Conservation (phyloP, 2,329 filamentous ascomycete genomes). For the Exophiala bonariae region DNA sequence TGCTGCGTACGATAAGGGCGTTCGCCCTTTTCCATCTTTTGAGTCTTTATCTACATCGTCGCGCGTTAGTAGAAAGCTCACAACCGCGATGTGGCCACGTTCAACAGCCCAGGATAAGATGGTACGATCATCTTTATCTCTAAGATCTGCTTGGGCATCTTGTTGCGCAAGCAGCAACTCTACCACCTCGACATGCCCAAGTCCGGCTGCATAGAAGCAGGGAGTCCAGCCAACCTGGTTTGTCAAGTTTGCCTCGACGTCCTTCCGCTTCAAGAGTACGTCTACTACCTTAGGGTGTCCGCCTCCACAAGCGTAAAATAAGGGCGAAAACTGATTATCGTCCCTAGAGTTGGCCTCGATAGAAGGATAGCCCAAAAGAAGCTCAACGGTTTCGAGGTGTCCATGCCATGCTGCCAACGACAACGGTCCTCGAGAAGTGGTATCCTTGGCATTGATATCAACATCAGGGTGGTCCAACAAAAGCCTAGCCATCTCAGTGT, state of each 20-base stretch:
- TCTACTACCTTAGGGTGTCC: too few species aligned
- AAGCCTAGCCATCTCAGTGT: slow-evolving; percentile 8
- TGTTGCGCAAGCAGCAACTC: slow-evolving; percentile 11
- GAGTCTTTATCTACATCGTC: too few species aligned
- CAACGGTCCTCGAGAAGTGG: background rate
- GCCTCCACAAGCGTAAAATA: too few species aligned
- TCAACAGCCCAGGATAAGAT: slow-evolving; percentile 8
- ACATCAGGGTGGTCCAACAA: background rate
- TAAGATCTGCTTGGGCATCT: background rate
- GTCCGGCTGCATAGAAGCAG: slow-evolving; percentile 1
- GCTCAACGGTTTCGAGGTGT: slow-evolving; percentile 1
- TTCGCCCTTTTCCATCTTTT: slow-evolving; percentile 5
- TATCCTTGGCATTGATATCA: slow-evolving; percentile 2
- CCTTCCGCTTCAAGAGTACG: too few species aligned
- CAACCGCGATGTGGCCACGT: too few species aligned
- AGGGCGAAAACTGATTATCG: too few species aligned
- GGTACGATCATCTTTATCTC: slow-evolving; percentile 7
- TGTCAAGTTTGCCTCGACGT: too few species aligned
- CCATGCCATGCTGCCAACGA: slow-evolving; percentile 1
- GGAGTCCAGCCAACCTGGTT: slow-evolving; percentile 5
- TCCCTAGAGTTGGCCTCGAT: background rate
- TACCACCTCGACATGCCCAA: slow-evolving; percentile 13
- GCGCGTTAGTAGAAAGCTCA: too few species aligned
- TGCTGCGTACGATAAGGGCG: background rate
- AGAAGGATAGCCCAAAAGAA: slow-evolving; percentile 17